Evolutionary conservation across 176 grass and related monocot species (phyloP).

Genomic region (Eragrostis nindensis): DNA sequence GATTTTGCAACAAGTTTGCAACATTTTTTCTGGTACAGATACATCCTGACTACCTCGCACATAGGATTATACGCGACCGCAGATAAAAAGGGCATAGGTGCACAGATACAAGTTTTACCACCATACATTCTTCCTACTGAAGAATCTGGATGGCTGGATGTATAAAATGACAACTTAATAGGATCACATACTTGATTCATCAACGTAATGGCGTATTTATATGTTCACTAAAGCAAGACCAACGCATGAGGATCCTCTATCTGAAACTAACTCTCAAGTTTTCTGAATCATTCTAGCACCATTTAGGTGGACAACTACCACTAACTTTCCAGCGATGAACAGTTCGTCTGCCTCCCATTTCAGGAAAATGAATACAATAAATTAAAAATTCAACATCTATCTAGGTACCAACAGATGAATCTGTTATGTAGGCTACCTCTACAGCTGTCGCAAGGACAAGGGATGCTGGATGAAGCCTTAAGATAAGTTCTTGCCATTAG

Average conservation of each 20-base stretch:
- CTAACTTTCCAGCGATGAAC: not conserved
- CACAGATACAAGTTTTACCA: constrained; percentile 5
- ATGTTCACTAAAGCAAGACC: not conserved
- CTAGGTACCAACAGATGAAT: not conserved
- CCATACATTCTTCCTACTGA: not conserved
- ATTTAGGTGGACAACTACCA: not conserved
- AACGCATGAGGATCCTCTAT: not conserved
- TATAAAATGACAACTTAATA: not conserved
- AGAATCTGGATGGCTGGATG: not conserved
- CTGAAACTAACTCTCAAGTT: too few species aligned
- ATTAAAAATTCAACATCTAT: not conserved
- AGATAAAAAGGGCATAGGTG: not conserved
- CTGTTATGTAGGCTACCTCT: not conserved
- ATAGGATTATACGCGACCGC: not conserved
- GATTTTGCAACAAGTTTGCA: too few species aligned
- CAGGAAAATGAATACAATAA: not conserved
- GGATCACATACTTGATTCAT: not conserved
- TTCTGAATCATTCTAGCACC: not conserved
- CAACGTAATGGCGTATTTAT: not conserved
- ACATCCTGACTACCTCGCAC: not conserved
- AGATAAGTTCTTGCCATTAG: too few species aligned
- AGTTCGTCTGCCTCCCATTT: not conserved
- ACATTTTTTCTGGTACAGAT: not conserved
- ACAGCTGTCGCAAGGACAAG: too few species aligned
- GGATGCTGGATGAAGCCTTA: too few species aligned